Conservation (phyloP, 768 basidiomycete genomes). For the Boletus rubroflammeus region DNA sequence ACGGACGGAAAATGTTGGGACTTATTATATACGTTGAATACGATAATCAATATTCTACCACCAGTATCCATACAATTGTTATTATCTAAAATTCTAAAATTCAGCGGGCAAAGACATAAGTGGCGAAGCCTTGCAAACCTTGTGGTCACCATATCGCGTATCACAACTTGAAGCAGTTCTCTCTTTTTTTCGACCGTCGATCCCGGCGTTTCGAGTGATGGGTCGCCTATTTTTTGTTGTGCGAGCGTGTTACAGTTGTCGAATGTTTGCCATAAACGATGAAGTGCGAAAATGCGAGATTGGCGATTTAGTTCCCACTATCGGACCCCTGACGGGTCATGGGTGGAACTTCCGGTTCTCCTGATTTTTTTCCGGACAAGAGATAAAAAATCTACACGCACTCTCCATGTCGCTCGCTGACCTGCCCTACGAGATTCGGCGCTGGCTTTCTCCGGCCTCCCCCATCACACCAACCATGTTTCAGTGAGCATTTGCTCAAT, state of each 20-base stretch:
- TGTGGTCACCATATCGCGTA: background rate
- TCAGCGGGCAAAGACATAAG: background rate
- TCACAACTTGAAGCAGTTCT: background rate
- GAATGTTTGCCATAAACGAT: background rate
- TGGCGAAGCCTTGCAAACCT: background rate
- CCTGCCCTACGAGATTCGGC: conserved; percentile 7
- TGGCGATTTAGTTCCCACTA: background rate
- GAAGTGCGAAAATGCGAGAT: background rate
- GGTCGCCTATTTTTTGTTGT: background rate
- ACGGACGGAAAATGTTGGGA: background rate
- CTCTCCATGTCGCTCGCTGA: conserved; percentile 1
- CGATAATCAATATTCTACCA: too few species aligned
- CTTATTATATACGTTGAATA: background rate
- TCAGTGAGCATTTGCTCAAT: too few species aligned
- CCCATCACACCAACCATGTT: too few species aligned
- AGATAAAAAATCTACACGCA: background rate
- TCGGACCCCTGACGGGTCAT: too few species aligned
- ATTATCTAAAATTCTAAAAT: background rate
- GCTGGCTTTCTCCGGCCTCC: conserved; percentile 12
- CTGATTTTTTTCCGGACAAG: background rate
- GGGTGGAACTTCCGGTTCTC: too few species aligned
- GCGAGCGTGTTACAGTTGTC: too few species aligned
- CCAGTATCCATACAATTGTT: background rate
- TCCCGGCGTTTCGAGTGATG: background rate
- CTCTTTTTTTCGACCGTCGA: background rate